Evolutionary conservation across 1,284 basidiomycete species (phyloP), one percentile per base, ranked within the genome.

Genomic region (Sporisorium graminicola): DNA sequence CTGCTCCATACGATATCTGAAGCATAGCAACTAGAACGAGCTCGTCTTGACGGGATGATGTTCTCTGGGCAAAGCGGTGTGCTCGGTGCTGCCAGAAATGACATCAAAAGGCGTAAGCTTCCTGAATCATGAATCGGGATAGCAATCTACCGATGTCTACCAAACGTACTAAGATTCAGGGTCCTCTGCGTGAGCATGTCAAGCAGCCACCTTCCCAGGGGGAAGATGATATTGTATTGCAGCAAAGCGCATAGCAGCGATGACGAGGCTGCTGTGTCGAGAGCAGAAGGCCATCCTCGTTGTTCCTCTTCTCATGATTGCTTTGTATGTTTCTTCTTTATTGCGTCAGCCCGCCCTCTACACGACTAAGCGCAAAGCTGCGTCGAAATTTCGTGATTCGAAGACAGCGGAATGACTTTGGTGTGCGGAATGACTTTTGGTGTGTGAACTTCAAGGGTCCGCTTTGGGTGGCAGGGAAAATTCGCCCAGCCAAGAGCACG

Each of bases 311-410:
- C 18, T 40, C 16, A 4, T 18, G 37, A 40, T 18, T 4, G 5
- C 16, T 18, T n/a, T 8, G 37, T 40, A 14, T 12, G 13, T 35
- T 12, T 35, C 13, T 35, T 6, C 9, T 31, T 35, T 14, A 40
- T 40, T 40, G 37, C 18, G 37, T 40, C 37, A 16, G 40, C 40
- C 9, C 5, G 37, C 40, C 16, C 7, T 43, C 14, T 8, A 10
- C 18, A 5, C 16, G 27, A n/a, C n/a, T n/a, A n/a, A n/a, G n/a
- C n/a, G n/a, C n/a, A n/a, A n/a, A 27, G 47, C 50, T 22, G 31
- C 20, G n/a, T 12, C 18, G 14, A 31, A 57, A 63, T 56, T 63
- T 56, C 53, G 61, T 63, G 54, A 50, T 63, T 63, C 43, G 47
- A 35, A 22, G 29, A 27, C 46, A 57, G 46, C 37, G 54, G 56